These are phyloP conservation scores for Hemileccinum rubropunctum DNA, from an alignment of 768 basidiomycete genomes.

Conservation along the genomic window DNA sequence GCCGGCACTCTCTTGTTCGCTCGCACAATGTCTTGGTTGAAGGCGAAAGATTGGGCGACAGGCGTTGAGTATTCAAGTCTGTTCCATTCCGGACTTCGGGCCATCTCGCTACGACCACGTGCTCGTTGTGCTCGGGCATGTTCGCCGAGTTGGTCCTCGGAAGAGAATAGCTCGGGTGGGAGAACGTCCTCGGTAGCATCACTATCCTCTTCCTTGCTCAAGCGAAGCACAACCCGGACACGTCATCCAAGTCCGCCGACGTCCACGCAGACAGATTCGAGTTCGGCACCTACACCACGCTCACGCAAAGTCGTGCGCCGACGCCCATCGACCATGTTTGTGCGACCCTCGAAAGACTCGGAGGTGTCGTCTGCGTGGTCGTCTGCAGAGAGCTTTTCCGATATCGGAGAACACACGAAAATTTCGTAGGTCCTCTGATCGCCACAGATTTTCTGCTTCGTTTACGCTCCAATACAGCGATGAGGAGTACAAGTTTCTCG, in stretches of 20 bases:
- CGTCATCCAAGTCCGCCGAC: not conserved
- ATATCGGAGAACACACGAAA: conserved; percentile 1
- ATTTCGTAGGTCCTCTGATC: conserved; percentile 14
- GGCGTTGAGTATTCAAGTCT: conserved; percentile 34
- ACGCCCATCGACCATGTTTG: conserved; percentile 18
- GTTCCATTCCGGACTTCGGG: conserved; percentile 35
- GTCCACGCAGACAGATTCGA: conserved; percentile 5
- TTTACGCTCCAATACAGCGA: conserved; percentile 6
- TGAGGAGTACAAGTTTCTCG: not conserved
- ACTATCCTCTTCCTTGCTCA: conserved; percentile 10
- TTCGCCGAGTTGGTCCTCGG: conserved; percentile 10
- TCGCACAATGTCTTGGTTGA: conserved; percentile 29
- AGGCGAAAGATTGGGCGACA: conserved; percentile 27
- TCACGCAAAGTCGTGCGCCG: not conserved
- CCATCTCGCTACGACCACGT: conserved; percentile 22
- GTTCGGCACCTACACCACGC: not conserved
- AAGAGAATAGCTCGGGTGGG: not conserved
- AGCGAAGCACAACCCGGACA: conserved; percentile 2
- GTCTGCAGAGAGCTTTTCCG: conserved; percentile 1
- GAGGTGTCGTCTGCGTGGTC: conserved; percentile 1
- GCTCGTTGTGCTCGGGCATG: conserved; percentile 1
- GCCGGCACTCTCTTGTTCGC: not conserved
- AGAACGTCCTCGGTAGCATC: not conserved
- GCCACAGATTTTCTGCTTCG: not conserved
- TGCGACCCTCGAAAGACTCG: conserved; percentile 9